These are phyloP conservation scores for Neoconidiobolus thromboides DNA, from an alignment of 371 early-diverging fungal genomes.

Conservation along the genomic window DNA sequence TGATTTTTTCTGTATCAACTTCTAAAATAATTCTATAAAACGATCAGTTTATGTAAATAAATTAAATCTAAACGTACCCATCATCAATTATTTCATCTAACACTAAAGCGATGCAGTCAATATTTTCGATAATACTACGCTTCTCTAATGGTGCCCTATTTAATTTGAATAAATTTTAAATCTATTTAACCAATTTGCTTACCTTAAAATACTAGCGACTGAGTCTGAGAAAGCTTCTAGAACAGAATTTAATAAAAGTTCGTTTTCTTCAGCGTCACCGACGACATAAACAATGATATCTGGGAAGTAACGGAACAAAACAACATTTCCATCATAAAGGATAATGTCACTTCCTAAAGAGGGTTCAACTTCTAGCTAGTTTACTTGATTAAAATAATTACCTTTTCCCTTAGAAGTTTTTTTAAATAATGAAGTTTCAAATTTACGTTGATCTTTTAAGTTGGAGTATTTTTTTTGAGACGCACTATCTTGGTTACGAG, in stretches of 20 bases:
- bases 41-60: background rate
- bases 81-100: conserved; percentile 92
- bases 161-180: background rate
- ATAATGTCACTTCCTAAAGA: conserved; percentile 51
- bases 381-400: conserved; percentile 8
- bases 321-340: conserved; percentile 74
- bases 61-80: conserved; percentile 38
- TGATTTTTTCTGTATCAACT: conserved; percentile 71
- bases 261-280: conserved; percentile 85
- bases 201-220: conserved; percentile 64
- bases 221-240: conserved; percentile 73
- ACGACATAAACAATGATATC: conserved; percentile 84
- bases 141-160: conserved; percentile 76
- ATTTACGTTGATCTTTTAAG: conserved; percentile 70
- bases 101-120: conserved; percentile 76
- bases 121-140: conserved; percentile 69
- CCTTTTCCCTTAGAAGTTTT: conserved; percentile 62
- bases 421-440: conserved; percentile 79
- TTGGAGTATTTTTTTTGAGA: conserved; percentile 23
- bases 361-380: background rate
- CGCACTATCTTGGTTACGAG: conserved; percentile 13
- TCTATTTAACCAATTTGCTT: conserved; percentile 3
- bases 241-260: conserved; percentile 60
- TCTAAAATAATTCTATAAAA: conserved; percentile 57
- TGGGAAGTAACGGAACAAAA: conserved; percentile 62